Percentiles rank a stretch among this genome's conserved stretches.
phyloP scores from a whole-genome alignment of 1,284 basidiomycete genomes.

The Naganishia albida region DNA sequence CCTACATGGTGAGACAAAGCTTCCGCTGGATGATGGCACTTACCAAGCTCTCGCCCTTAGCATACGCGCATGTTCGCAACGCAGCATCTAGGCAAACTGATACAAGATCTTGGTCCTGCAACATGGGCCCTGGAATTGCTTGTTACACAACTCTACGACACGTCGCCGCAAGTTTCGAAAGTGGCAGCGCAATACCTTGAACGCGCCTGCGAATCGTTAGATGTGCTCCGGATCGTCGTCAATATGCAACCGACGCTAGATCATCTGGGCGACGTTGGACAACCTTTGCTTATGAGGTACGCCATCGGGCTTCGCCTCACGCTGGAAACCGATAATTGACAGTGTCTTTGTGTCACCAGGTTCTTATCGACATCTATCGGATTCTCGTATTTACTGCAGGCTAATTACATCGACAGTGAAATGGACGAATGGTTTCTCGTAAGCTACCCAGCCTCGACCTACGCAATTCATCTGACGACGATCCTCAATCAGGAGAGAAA shows the following conservation, averaged over 20 bases:
- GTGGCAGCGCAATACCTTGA: slow-evolving; percentile 85
- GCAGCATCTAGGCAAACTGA: slow-evolving; percentile 75
- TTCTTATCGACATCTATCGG: slow-evolving; percentile 94
- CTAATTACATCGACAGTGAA: slow-evolving; percentile 89
- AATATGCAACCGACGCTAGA: slow-evolving; percentile 92
- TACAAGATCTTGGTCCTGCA: slow-evolving; percentile 57
- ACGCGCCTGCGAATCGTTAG: slow-evolving; percentile 81
- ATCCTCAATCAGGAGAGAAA: slow-evolving; percentile 46
- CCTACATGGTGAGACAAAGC: slow-evolving; percentile 65
- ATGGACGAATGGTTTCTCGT: slow-evolving; percentile 96
- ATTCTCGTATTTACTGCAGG: slow-evolving; percentile 85
- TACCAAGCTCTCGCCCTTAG: slow-evolving; percentile 52
- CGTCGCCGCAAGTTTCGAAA: slow-evolving; percentile 82
- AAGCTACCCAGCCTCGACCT: slow-evolving; percentile 42
- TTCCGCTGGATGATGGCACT: not conserved
- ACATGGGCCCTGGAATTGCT: slow-evolving; percentile 86
- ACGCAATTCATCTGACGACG: not conserved
- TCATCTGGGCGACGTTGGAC: slow-evolving; percentile 89
- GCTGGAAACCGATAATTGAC: not conserved
- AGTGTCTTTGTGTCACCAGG: slow-evolving; percentile 55
- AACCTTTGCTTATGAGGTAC: slow-evolving; percentile 81
- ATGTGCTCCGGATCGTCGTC: slow-evolving; percentile 84
- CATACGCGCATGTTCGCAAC: slow-evolving; percentile 88
- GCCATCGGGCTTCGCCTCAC: slow-evolving; percentile 40
- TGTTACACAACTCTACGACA: slow-evolving; percentile 93